Evolutionary conservation across 2,329 filamentous ascomycete genomes (phyloP).

Genomic region (Arthrinium phaeospermum): DNA sequence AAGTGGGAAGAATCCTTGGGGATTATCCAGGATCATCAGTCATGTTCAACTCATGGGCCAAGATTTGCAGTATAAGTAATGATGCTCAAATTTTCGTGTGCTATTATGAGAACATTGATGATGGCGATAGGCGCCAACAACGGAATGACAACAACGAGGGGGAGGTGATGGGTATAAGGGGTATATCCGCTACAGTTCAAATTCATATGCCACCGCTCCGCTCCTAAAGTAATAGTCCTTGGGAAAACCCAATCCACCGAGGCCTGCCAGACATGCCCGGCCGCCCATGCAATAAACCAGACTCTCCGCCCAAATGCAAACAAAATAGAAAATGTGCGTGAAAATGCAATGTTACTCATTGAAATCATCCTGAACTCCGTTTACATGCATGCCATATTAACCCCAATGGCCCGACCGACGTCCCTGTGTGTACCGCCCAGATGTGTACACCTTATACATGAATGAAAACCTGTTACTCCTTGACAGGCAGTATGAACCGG

Average conservation of each 20-base stretch:
- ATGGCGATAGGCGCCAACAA: background rate
- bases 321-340: background rate
- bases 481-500: constrained; percentile 56
- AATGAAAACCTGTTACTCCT: constrained; percentile 38
- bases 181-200: constrained; percentile 19
- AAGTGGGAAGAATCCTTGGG: background rate
- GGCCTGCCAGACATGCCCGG: background rate
- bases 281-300: background rate
- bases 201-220: background rate
- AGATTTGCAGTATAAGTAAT: background rate
- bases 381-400: constrained; percentile 14
- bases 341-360: background rate
- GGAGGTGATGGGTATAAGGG: constrained; percentile 12
- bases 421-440: background rate
- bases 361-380: background rate
- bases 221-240: background rate
- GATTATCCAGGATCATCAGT: background rate
- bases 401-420: background rate
- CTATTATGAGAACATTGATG: constrained; percentile 5
- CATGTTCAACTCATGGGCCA: background rate
- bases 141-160: background rate
- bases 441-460: background rate
- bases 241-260: background rate
- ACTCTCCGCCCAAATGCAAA: background rate
- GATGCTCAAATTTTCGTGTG: background rate